Percentiles rank a stretch among this genome's conserved stretches.
These are phyloP conservation scores for Oldenlandia corymbosa DNA, from an alignment of 257 asterid genomes.

Conservation along the genomic window DNA sequence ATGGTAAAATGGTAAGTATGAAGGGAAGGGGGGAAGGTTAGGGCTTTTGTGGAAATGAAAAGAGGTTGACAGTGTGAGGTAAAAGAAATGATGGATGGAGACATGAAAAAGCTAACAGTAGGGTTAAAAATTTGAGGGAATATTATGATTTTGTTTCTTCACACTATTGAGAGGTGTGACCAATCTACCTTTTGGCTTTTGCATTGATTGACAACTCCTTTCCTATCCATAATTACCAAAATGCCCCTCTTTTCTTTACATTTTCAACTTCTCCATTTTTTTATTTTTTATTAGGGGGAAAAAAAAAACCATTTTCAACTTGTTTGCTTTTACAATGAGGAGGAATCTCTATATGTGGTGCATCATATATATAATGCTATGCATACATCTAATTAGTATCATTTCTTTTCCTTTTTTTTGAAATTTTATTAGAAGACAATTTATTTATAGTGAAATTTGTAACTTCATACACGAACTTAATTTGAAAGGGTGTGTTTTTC, in stretches of 20 bases:
- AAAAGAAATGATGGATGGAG: slow-evolving; percentile 35
- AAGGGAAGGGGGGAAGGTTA: slow-evolving; percentile 32
- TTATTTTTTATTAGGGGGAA: too few relatives aligned
- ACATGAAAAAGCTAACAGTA: slow-evolving; percentile 29
- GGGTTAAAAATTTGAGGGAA: slow-evolving; percentile 28
- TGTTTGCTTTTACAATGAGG: too few relatives aligned
- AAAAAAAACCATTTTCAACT: too few relatives aligned
- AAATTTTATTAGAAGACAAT: too few relatives aligned
- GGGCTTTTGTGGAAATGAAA: slow-evolving; percentile 62
- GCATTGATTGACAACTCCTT: slow-evolving; percentile 58
- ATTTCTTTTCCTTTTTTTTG: background rate
- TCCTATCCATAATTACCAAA: slow-evolving; percentile 32
- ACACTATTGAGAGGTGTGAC: too few relatives aligned
- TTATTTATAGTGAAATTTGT: too few relatives aligned
- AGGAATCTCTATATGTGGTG: too few relatives aligned
- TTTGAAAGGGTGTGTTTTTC: too few relatives aligned
- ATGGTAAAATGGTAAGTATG: slow-evolving; percentile 23
- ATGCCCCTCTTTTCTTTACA: slow-evolving; percentile 21
- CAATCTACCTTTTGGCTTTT: slow-evolving; percentile 41
- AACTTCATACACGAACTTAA: too few relatives aligned
- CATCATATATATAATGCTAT: too few relatives aligned
- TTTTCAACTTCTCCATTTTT: slow-evolving; percentile 1
- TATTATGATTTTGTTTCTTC: slow-evolving; percentile 57
- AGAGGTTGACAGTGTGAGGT: slow-evolving; percentile 32
- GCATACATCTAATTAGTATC: background rate